A percentile compares a stretch with the other conserved stretches of the same genome.
Evolutionary conservation across 225 moss, liverwort and hornwort species (phyloP).

Genomic region (Ulota crispa): DNA sequence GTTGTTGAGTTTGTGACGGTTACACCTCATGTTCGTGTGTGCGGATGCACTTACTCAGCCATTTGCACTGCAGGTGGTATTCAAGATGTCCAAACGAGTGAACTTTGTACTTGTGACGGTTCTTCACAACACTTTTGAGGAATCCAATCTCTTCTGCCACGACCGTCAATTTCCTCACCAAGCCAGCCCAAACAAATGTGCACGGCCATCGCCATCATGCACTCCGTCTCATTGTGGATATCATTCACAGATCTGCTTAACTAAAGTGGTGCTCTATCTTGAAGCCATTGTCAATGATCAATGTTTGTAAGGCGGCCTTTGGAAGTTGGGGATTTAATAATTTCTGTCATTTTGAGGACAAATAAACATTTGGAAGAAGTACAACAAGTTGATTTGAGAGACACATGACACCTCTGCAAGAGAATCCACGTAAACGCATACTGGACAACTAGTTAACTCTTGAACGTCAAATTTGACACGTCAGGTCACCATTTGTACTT

Average conservation of each 20-base stretch:
- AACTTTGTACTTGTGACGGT: background rate
- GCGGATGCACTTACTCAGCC: background rate
- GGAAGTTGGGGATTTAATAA: too few relatives aligned
- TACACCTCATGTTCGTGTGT: background rate
- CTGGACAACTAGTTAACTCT: too few relatives aligned
- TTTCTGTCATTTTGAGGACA: too few relatives aligned
- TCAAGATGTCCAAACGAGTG: constrained; percentile 14
- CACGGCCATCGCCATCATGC: background rate
- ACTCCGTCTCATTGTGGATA: background rate
- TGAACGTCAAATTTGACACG: too few relatives aligned
- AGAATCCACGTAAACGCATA: too few relatives aligned
- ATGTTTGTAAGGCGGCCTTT: background rate
- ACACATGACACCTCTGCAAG: too few relatives aligned
- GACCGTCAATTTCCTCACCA: background rate
- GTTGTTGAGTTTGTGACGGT: constrained; percentile 20
- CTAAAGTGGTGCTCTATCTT: background rate
- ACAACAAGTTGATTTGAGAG: too few relatives aligned
- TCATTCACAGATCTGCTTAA: background rate
- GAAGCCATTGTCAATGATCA: background rate
- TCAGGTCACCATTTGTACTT: too few relatives aligned
- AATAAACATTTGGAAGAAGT: too few relatives aligned
- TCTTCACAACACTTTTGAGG: background rate
- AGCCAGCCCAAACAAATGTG: background rate
- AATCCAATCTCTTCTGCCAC: constrained; percentile 4
- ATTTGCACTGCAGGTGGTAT: background rate